phyloP scores from a whole-genome alignment of 1,284 basidiomycete species.

The Pascua sp. region DNA sequence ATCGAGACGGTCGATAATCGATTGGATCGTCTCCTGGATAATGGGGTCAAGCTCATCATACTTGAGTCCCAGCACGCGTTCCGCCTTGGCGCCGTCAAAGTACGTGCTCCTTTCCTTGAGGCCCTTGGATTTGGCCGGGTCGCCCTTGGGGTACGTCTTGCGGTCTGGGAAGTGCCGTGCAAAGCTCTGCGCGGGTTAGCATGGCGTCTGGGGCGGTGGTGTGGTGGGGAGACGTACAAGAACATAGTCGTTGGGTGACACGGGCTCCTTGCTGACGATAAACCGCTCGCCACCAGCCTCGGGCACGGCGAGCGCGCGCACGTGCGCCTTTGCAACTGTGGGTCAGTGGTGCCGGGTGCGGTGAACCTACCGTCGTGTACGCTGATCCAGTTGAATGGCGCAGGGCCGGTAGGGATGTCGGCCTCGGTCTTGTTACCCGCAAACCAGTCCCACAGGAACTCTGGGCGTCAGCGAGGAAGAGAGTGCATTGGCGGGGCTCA shows the following conservation, averaged over 20 bases:
- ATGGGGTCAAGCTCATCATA: conserved; percentile 32
- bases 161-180: conserved; percentile 32
- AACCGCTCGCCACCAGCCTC: conserved; percentile 63
- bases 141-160: conserved; percentile 36
- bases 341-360: neutral
- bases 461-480: conserved; percentile 13
- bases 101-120: conserved; percentile 22
- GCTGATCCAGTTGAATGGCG: conserved; percentile 55
- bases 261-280: conserved; percentile 52
- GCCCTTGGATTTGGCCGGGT: conserved; percentile 25
- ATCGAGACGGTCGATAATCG: conserved; percentile 32
- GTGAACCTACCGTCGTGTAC: conserved; percentile 49
- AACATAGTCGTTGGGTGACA: conserved; percentile 34
- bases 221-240: conserved; percentile 20
- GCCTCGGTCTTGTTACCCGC: conserved; percentile 46
- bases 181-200: conserved; percentile 19
- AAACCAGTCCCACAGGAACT: conserved; percentile 46
- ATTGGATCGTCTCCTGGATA: conserved; percentile 36
- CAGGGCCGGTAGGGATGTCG: conserved; percentile 33
- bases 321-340: conserved; percentile 58
- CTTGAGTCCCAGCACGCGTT: conserved; percentile 37
- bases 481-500: too few species aligned
- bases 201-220: neutral
- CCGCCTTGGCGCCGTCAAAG: conserved; percentile 34
- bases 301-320: conserved; percentile 55